These are phyloP conservation scores for Chamaenerion angustifolium DNA, from an alignment of 345 rosid genomes.

Conservation along the genomic window DNA sequence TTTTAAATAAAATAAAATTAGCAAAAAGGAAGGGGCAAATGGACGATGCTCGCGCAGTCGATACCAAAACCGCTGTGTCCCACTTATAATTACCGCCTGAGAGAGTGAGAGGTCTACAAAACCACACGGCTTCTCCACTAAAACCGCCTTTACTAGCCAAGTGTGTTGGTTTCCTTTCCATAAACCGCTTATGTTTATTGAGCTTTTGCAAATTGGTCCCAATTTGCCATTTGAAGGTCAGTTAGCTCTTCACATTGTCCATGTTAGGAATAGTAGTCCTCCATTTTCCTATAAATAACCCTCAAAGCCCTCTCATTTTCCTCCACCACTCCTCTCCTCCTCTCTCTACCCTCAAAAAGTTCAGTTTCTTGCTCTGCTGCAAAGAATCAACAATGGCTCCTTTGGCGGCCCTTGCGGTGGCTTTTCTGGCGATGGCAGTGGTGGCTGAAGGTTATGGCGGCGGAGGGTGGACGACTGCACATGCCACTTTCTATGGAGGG, in stretches of 20 bases:
- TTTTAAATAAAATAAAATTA: too few species aligned
- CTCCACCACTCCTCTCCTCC: conserved; percentile 23
- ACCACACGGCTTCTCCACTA: conserved; percentile 16
- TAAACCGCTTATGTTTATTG: too few species aligned
- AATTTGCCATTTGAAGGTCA: neutral
- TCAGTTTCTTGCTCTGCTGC: neutral
- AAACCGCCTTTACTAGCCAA: conserved; percentile 8
- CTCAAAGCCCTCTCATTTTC: conserved; percentile 11
- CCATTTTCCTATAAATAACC: conserved; percentile 37
- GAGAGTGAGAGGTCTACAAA: conserved; percentile 16
- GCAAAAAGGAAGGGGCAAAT: too few species aligned
- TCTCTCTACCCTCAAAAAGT: conserved; percentile 11
- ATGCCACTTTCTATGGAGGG: conserved; percentile 47
- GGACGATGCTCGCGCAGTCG: too few species aligned
- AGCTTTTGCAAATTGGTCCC: neutral
- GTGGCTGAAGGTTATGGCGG: conserved; percentile 33
- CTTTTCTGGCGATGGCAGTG: conserved; percentile 38
- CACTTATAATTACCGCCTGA: conserved; percentile 10
- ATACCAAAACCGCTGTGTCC: conserved; percentile 15
- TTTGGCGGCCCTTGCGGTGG: conserved; percentile 20
- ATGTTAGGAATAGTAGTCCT: neutral
- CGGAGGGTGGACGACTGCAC: conserved; percentile 18
- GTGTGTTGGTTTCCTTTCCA: conserved; percentile 14
- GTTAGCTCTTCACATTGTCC: neutral
- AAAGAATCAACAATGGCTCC: conserved; percentile 27